Evolutionary conservation across 2,329 filamentous ascomycete genomes (phyloP), one percentile per base, ranked within the genome.

Genomic region (Cercospora janseana): DNA sequence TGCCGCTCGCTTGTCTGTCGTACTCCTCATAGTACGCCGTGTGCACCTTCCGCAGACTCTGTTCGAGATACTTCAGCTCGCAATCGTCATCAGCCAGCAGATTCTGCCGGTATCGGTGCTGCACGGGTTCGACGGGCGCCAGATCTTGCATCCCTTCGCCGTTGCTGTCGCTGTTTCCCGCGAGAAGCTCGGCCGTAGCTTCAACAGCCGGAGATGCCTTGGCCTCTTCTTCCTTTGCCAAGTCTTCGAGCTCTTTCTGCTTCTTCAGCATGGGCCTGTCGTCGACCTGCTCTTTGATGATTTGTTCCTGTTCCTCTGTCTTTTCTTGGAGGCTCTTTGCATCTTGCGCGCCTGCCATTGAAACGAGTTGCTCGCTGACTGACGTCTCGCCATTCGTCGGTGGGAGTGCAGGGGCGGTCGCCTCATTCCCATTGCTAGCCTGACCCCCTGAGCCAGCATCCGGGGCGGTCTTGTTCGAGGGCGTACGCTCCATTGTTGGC

Each of bases 211-310:
- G 69, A 2, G 69, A 69, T 50, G 75, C 54, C 78, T 80, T 47
- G 74, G 60, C 79, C 31, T 88, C 83, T 59, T 91, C 87, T 62
- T 90, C 87, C 23, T 59, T 51, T 13, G 52, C 56, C n/a, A 60
- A 41, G 60, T 88, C 87, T 63, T 98, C 93, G 16, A 96, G 78
- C 66, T 90, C 79, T 63, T 95, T 87, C 69, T 98, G 93, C 72
- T 95, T 86, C 65, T 93, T 88, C n/a, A 95, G 74, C 21, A 98
- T 72, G 0, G 93, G 93, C 10, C 92, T 81, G 55, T 96, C 90
- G 53, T 85, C 88, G 13, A 97, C 79, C 69, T 98, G 93, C 54
- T 90, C 88, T 64, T 91, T 86, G 41, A 98, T 80, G 0, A 85
- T 81, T 66, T 92, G 88, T 63, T 93, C 88, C 67, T 97, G 92